These are phyloP conservation scores for Paxillus involutus DNA, from an alignment of 768 basidiomycete species.

Conservation along the genomic window DNA sequence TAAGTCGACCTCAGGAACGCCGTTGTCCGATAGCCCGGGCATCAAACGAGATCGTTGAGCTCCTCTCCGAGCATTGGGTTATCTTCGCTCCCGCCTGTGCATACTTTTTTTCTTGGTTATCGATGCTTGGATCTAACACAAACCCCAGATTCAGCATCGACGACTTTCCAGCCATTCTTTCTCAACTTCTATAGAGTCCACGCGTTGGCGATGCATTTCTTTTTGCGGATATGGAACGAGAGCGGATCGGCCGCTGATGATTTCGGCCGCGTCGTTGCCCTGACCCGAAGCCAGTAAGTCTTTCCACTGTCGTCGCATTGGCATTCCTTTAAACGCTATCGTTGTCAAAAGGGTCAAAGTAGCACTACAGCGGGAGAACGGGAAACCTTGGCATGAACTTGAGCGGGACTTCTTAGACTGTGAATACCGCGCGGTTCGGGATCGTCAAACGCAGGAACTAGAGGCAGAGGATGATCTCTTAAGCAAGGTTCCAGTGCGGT, in stretches of 20 bases:
- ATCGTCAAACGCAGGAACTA: constrained; percentile 87
- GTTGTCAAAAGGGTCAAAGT: constrained; percentile 60
- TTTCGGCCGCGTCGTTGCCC: constrained; percentile 73
- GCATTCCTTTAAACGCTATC: constrained; percentile 7
- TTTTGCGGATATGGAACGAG: constrained; percentile 92
- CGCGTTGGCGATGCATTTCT: constrained; percentile 78
- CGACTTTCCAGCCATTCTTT: constrained; percentile 84
- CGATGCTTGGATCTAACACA: constrained; percentile 1
- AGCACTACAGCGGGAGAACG: constrained; percentile 71
- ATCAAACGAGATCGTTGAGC: constrained; percentile 83
- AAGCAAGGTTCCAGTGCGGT: constrained; percentile 86
- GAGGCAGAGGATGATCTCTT: constrained; percentile 87
- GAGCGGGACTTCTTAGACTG: constrained; percentile 78
- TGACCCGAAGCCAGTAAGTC: constrained; percentile 84
- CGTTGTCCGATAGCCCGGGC: constrained; percentile 82
- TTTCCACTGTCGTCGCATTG: not conserved
- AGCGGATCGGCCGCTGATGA: constrained; percentile 76
- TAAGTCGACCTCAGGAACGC: constrained; percentile 68
- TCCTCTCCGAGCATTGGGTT: constrained; percentile 82
- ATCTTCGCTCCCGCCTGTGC: constrained; percentile 84
- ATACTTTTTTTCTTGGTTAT: constrained; percentile 25
- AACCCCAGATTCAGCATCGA: constrained; percentile 65
- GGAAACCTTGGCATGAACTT: constrained; percentile 80
- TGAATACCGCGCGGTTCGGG: constrained; percentile 84
- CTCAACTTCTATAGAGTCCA: constrained; percentile 83